These are phyloP conservation scores for Rhizophagus sp. DNA, from an alignment of 192 early-diverging fungal genomes.

Conservation along the genomic window DNA sequence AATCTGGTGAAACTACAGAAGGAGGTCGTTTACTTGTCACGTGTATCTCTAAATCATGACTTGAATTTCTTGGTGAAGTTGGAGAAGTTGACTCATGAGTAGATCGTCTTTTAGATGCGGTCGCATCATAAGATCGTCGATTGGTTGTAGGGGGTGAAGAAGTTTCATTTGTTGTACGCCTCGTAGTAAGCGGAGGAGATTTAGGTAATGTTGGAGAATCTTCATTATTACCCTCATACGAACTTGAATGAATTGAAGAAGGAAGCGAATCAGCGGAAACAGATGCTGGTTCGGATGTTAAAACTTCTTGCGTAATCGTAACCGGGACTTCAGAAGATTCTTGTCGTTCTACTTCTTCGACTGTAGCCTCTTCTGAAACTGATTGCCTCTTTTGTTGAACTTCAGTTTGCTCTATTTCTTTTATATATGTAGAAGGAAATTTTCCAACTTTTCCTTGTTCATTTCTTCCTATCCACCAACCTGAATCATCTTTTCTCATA, in stretches of 20 bases:
- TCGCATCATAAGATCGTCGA: neutral
- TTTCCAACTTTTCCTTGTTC: constrained; percentile 54
- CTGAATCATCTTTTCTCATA: constrained; percentile 49
- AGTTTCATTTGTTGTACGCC: neutral
- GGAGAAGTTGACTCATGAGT: neutral
- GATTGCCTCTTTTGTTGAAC: neutral
- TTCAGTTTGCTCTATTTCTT: constrained; percentile 44
- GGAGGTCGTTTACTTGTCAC: neutral
- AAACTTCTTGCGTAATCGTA: neutral
- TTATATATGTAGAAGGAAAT: constrained; percentile 58
- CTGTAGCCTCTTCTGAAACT: neutral
- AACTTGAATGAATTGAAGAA: neutral
- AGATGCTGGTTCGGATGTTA: constrained; percentile 9
- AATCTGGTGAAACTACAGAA: constrained; percentile 1
- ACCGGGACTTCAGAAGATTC: neutral
- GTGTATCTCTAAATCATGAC: neutral
- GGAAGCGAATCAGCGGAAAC: neutral
- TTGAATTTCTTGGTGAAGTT: constrained; percentile 6
- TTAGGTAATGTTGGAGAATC: constrained; percentile 22
- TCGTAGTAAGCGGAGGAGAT: neutral
- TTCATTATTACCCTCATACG: neutral
- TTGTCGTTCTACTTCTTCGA: neutral
- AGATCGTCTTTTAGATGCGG: constrained; percentile 1
- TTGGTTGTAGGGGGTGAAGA: neutral
- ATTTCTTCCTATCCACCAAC: constrained; percentile 58